These are phyloP conservation scores for Skeletonema grethae DNA, from an alignment of 108 stramenopile species.

Conservation along the genomic window DNA sequence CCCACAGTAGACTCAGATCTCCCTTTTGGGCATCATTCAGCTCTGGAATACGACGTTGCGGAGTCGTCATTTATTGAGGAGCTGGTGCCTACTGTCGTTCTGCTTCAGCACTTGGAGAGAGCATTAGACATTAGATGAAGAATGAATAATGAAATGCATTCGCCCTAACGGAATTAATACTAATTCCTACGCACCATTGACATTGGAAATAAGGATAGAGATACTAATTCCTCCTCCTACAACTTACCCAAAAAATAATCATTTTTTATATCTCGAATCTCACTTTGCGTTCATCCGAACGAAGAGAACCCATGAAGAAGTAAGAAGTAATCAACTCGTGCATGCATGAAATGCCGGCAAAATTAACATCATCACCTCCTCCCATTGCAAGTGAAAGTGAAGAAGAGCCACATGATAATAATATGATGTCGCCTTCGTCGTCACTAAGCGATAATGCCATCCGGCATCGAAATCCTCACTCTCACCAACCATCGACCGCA, in stretches of 20 bases:
- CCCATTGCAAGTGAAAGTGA: neutral
- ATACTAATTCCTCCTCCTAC: too few relatives aligned
- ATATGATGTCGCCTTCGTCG: neutral
- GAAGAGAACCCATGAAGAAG: too few relatives aligned
- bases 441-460: neutral
- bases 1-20: constrained; percentile 45
- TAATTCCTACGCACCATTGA: too few relatives aligned
- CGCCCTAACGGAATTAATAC: too few relatives aligned
- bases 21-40: constrained; percentile 55
- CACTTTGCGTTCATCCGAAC: neutral
- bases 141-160: too few relatives aligned
- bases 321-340: neutral
- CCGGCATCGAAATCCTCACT: constrained; percentile 1
- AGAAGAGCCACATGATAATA: neutral
- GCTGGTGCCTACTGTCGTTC: too few relatives aligned
- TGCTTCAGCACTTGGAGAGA: too few relatives aligned
- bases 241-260: too few relatives aligned
- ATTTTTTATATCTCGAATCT: too few relatives aligned
- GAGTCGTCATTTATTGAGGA: neutral
- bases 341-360: neutral
- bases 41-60: constrained; percentile 4
- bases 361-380: neutral
- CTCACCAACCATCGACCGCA: neutral
- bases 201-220: too few relatives aligned
- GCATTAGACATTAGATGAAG: too few relatives aligned